These are phyloP conservation scores for Podaxis sp. DNA, from an alignment of 768 basidiomycete species.

Conservation along the genomic window DNA sequence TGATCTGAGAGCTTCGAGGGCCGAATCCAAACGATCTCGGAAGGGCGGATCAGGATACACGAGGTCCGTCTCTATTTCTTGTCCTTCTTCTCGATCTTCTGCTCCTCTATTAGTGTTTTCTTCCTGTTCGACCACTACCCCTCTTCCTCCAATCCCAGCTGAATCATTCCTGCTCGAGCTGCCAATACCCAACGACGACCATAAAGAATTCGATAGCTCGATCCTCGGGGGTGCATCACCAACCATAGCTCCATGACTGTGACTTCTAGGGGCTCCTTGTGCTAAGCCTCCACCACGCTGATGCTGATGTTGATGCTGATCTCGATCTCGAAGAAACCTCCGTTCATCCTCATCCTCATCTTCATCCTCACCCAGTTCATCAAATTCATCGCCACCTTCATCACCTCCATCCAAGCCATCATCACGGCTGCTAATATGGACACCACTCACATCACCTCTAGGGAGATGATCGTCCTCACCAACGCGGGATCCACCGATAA, in stretches of 20 bases:
- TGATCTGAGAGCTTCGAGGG: constrained; percentile 13
- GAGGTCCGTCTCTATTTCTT: neutral
- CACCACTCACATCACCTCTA: too few species aligned
- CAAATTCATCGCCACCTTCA: constrained; percentile 7
- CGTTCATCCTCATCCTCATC: neutral
- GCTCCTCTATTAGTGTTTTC: neutral
- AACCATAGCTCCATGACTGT: neutral
- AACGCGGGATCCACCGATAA: neutral
- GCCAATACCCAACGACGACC: constrained; percentile 7
- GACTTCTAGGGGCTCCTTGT: neutral
- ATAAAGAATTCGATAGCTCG: constrained; percentile 7
- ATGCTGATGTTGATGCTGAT: constrained; percentile 1
- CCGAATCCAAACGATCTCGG: constrained; percentile 13
- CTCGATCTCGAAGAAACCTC: neutral
- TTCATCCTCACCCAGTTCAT: neutral
- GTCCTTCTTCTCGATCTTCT: neutral
- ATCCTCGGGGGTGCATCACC: constrained; percentile 5
- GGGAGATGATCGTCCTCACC: neutral
- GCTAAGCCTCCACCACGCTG: neutral
- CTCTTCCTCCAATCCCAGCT: neutral
- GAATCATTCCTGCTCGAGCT: neutral
- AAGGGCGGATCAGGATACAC: constrained; percentile 1
- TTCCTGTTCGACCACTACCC: neutral
- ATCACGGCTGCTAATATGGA: neutral
- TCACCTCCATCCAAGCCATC: neutral